phyloP scores from a whole-genome alignment of 345 rosid genomes.

The Physaria fendleri region DNA sequence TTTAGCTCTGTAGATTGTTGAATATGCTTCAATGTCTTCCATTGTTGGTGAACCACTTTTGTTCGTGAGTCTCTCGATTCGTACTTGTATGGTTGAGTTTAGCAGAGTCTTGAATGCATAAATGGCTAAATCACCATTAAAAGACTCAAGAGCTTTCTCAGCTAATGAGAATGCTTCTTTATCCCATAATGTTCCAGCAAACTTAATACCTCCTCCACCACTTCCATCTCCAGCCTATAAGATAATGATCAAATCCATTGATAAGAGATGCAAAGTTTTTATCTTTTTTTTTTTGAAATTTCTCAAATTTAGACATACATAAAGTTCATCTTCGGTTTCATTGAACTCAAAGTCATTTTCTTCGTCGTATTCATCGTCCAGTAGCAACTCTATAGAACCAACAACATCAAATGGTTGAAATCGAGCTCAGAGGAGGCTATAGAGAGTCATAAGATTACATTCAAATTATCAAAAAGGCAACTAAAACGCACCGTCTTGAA shows the following conservation, averaged over 20 bases:
- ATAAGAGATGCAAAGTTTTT: background rate
- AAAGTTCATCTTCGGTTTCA: conserved; percentile 41
- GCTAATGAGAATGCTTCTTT: conserved; percentile 67
- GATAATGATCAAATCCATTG: background rate
- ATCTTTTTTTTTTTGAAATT: background rate
- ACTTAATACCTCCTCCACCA: conserved; percentile 78
- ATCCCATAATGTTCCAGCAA: conserved; percentile 87
- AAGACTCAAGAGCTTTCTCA: conserved; percentile 48
- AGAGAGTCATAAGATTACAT: background rate
- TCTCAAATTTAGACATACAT: conserved; percentile 42
- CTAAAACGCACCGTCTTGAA: conserved; percentile 43
- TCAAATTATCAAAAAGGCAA: background rate
- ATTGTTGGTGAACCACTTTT: conserved; percentile 73
- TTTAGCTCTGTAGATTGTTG: conserved; percentile 46
- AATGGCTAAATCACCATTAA: conserved; percentile 59
- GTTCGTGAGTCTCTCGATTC: conserved; percentile 73
- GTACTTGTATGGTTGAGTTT: conserved; percentile 62
- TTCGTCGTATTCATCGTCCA: conserved; percentile 33
- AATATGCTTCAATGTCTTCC: conserved; percentile 78
- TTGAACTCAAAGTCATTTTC: conserved; percentile 30
- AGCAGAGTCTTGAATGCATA: conserved; percentile 73
- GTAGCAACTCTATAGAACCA: conserved; percentile 34
- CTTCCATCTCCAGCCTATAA: conserved; percentile 78
- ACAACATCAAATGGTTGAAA: background rate
- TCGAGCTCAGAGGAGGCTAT: background rate